Base-by-base conservation (phyloP, 208 protist species). In the Vickermania ingenoplastis region DNA sequence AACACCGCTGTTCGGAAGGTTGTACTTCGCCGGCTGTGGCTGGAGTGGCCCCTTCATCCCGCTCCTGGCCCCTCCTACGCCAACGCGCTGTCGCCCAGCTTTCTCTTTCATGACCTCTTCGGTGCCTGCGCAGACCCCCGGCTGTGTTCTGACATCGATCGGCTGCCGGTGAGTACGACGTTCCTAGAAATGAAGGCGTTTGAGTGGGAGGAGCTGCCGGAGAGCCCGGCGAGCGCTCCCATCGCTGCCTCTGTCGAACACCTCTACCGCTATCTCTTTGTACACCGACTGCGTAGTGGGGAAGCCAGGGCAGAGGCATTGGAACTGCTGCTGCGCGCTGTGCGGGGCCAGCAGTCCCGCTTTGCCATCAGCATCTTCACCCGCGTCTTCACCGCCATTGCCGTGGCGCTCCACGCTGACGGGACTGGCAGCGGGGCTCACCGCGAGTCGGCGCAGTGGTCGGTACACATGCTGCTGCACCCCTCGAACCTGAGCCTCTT, bases 1-100 rank as follows among this genome's bases (percentile, higher is more conserved):
- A 95, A 95, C 64, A 49, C 80, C 5, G 83, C 81, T 3, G 70
- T 95, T 4, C 82, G 89, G 24, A 86, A 87, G 53, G 59, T 86
- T 23, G 83, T 65, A 2, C 65, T 95, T 50, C 74, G 66, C 2
- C 71, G 73, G 0, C 27, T 91, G 45, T 92, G 81, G 82, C 61
- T 51, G 2, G 54, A 91, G 58, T 45, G 36, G 36, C 36, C 36
- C 11, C 36, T 45, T 17, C 11, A 45, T 7, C 75, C 73, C n/a
- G 23, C 49, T 24, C 25, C 67, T 13, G 11, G 17, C 11, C 36
- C 11, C 36, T 45, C 36, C 11, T 63, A 90, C 7, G 63, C 89
- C 36, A 56, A 57, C 13, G 59, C 64, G 13, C 76, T 95, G 51
- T 84, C 83, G 3, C 57, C 50, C 11, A 52, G 21, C 7, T 88